Percentiles rank a stretch among this genome's conserved stretches.
These are phyloP conservation scores for Xylaria digitata DNA, from an alignment of 2,329 filamentous ascomycete genomes.

Conservation along the genomic window DNA sequence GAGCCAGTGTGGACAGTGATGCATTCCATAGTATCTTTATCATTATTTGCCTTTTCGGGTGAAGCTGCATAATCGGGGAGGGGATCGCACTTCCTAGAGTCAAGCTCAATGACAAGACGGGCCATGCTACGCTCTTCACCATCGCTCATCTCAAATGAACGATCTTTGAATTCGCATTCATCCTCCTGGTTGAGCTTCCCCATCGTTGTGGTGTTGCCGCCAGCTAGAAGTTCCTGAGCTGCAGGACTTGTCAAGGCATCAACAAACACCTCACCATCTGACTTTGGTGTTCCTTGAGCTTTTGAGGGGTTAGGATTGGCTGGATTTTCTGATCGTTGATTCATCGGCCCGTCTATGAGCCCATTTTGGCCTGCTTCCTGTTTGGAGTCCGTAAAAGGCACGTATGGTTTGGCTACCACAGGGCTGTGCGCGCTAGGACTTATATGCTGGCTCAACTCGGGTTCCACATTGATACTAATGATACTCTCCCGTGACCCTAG, in stretches of 20 bases:
- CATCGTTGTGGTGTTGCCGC: constrained; percentile 35
- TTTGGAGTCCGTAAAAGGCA: not conserved
- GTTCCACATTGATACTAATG: not conserved
- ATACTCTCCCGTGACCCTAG: not conserved
- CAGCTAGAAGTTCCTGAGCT: constrained; percentile 46
- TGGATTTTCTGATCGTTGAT: constrained; percentile 35
- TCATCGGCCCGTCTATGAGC: not conserved
- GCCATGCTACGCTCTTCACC: constrained; percentile 61
- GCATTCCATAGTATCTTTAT: constrained; percentile 36
- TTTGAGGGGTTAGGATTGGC: constrained; percentile 36
- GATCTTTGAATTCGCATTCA: constrained; percentile 35
- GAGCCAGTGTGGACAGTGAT: constrained; percentile 42
- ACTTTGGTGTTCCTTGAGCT: constrained; percentile 55
- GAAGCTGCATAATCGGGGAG: constrained; percentile 46
- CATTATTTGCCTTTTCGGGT: constrained; percentile 43
- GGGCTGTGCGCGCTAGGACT: not conserved
- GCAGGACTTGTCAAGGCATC: constrained; percentile 61
- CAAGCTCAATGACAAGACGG: constrained; percentile 62
- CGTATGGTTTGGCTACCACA: not conserved
- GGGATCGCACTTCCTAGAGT: constrained; percentile 54
- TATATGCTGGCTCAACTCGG: constrained; percentile 6
- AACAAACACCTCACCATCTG: constrained; percentile 60
- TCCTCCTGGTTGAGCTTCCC: constrained; percentile 14
- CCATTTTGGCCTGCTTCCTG: not conserved
- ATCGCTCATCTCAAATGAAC: constrained; percentile 51